A percentile compares a stretch with the other conserved stretches of the same genome.
Conservation (phyloP, 2,329 filamentous ascomycete species). For the Neofusicoccum sp. region DNA sequence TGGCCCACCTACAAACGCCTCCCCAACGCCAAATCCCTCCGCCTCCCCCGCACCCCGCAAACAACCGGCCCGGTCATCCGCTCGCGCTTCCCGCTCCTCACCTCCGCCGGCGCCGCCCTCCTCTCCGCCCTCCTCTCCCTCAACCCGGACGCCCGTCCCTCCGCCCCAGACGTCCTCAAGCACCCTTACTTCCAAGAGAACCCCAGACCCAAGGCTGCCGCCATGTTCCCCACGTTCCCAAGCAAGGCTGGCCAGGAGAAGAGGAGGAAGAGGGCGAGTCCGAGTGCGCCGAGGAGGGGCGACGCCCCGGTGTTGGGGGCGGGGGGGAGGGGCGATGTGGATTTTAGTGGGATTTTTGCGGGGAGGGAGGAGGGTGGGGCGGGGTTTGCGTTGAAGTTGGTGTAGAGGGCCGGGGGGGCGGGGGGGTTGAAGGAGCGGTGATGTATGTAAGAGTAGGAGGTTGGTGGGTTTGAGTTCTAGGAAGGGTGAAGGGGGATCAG, state of each 20-base stretch:
- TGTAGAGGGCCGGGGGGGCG: constrained; percentile 14
- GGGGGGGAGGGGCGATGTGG: constrained; percentile 42
- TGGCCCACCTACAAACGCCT: constrained; percentile 89
- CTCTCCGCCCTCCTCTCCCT: constrained; percentile 71
- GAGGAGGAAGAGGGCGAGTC: constrained; percentile 70
- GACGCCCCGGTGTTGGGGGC: constrained; percentile 58
- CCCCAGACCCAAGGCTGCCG: constrained; percentile 84
- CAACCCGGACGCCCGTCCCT: constrained; percentile 72
- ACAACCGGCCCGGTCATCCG: constrained; percentile 61
- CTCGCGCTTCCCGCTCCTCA: constrained; percentile 79
- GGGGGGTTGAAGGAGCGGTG: too few relatives aligned
- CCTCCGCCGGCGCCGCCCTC: constrained; percentile 70
- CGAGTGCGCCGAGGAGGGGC: constrained; percentile 80
- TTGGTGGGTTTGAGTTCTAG: too few relatives aligned
- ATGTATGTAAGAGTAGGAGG: too few relatives aligned
- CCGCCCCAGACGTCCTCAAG: constrained; percentile 71
- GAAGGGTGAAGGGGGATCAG: too few relatives aligned
- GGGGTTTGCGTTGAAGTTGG: constrained; percentile 47
- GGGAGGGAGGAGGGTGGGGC: constrained; percentile 50
- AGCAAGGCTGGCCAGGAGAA: constrained; percentile 93
- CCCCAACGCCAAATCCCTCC: constrained; percentile 81
- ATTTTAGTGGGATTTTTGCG: constrained; percentile 55
- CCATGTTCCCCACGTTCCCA: constrained; percentile 96
- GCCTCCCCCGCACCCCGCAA: constrained; percentile 55
- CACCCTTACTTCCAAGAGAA: constrained; percentile 89